A percentile compares a stretch with the other conserved stretches of the same genome.
Evolutionary conservation across 2,329 filamentous ascomycete species (phyloP).

Genomic region (Colletotrichum sp.): DNA sequence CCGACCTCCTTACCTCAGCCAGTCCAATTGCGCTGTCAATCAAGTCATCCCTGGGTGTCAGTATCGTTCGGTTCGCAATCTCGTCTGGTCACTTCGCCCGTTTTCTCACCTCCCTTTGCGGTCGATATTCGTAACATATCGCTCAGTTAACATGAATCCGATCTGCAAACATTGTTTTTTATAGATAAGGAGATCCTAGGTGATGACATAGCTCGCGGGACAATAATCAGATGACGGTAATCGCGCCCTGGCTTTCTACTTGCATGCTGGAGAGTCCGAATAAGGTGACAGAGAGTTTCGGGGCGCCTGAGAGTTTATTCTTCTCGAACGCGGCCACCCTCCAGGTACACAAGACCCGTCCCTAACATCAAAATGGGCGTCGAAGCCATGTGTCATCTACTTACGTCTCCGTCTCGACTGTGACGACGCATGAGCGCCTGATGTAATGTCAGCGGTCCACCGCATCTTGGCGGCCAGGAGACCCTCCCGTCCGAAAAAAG

Average conservation of each 20-base stretch:
- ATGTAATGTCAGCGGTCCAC: constrained; percentile 1
- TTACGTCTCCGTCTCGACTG: neutral
- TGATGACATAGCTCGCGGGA: neutral
- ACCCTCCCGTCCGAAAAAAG: constrained; percentile 6
- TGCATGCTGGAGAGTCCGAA: neutral
- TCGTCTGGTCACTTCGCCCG: neutral
- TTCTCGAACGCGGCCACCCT: neutral
- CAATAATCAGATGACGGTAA: constrained; percentile 2
- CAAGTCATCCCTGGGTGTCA: neutral
- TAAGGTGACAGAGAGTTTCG: neutral
- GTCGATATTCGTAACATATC: neutral
- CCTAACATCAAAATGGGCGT: neutral
- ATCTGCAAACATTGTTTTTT: neutral
- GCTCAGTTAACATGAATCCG: neutral
- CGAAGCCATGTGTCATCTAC: neutral
- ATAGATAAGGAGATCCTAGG: neutral
- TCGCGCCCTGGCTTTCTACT: neutral
- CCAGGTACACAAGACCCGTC: neutral
- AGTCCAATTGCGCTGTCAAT: neutral
- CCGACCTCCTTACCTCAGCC: constrained; percentile 9
- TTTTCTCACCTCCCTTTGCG: neutral
- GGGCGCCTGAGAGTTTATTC: neutral
- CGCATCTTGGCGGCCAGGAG: constrained; percentile 2
- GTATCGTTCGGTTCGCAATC: neutral
- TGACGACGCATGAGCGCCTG: neutral